Conservation (phyloP, 2,329 filamentous ascomycete genomes). For the Tolypocladium ovalisporum region DNA sequence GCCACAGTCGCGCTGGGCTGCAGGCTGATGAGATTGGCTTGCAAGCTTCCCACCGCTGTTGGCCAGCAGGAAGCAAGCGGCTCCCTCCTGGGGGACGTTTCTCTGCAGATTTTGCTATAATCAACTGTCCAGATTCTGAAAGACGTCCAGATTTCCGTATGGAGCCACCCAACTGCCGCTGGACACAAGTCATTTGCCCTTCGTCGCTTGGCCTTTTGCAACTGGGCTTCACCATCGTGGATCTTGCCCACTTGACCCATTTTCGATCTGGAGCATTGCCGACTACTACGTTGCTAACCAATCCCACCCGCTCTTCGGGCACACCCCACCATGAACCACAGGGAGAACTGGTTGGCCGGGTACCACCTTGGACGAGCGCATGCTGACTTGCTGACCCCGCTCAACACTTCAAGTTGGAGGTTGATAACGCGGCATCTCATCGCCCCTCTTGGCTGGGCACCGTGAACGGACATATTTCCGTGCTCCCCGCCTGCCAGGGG, state of each 20-base stretch:
- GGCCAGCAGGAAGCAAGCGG: background rate
- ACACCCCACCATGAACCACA: background rate
- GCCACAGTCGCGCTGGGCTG: background rate
- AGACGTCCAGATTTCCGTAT: background rate
- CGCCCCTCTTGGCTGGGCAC: background rate
- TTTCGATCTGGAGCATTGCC: background rate
- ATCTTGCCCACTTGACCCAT: background rate
- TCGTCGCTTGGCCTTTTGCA: background rate
- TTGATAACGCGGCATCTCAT: background rate
- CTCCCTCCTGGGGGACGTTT: no score
- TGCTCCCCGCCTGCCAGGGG: slow-evolving; percentile 1
- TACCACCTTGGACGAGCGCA: background rate
- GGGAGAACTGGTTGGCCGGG: background rate
- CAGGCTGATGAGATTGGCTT: background rate
- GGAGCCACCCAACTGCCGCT: background rate
- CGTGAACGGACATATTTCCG: background rate
- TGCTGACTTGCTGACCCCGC: background rate
- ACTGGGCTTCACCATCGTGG: background rate
- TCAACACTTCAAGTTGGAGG: background rate
- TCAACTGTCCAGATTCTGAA: background rate
- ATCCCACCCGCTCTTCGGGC: background rate
- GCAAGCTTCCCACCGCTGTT: background rate
- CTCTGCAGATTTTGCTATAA: background rate
- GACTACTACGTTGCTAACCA: background rate
- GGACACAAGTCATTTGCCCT: background rate